Percentiles rank a stretch among this genome's conserved stretches.
These are phyloP conservation scores for Dothideomycetidae sp. DNA, from an alignment of 2,329 filamentous ascomycete genomes.

Conservation along the genomic window DNA sequence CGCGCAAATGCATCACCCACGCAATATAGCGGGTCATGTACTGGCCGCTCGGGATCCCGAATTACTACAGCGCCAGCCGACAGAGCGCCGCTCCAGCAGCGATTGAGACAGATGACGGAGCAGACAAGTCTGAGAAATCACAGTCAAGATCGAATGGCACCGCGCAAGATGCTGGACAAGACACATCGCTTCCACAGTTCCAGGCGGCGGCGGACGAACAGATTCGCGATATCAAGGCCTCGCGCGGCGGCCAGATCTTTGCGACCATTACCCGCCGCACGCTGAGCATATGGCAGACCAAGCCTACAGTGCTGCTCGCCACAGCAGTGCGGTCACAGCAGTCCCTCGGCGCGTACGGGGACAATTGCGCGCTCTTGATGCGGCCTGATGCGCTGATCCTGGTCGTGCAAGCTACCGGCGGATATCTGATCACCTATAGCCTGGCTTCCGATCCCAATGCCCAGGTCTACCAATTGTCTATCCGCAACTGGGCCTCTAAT, in stretches of 20 bases:
- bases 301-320: constrained; percentile 82
- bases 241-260: constrained; percentile 70
- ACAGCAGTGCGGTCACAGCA: constrained; percentile 67
- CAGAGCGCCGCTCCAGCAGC: constrained; percentile 36
- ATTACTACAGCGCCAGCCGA: constrained; percentile 47
- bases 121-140: background rate
- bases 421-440: constrained; percentile 89
- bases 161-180: background rate
- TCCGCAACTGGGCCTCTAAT: constrained; percentile 38
- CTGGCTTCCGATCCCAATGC: constrained; percentile 71
- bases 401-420: constrained; percentile 71
- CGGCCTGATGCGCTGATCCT: constrained; percentile 86
- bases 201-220: constrained; percentile 9
- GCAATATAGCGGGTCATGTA: constrained; percentile 47
- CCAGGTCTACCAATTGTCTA: constrained; percentile 71
- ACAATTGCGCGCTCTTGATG: constrained; percentile 70
- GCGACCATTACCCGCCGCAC: constrained; percentile 73
- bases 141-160: background rate
- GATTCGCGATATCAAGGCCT: constrained; percentile 61
- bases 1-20: constrained; percentile 7
- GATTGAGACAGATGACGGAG: background rate
- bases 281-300: constrained; percentile 88
- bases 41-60: constrained; percentile 77
- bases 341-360: constrained; percentile 71
- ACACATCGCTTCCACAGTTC: background rate